Evolutionary conservation across 345 rosid genomes (phyloP).

Genomic region (Salix purpurea): DNA sequence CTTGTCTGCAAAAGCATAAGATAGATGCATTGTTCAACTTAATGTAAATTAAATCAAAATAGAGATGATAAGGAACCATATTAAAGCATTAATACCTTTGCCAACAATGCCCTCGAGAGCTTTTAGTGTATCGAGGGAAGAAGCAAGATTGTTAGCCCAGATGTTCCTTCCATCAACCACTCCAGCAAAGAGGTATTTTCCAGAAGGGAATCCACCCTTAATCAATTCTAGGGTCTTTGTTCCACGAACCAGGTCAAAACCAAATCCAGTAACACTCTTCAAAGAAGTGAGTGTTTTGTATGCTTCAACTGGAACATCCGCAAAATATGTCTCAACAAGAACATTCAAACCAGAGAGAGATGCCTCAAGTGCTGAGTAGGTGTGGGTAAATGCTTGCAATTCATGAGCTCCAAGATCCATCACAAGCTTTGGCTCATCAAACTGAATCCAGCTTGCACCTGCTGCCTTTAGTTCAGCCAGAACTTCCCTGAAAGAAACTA

Average conservation of each 20-base stretch:
- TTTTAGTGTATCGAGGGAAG: slow-evolving; percentile 53
- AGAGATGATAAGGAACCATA: background rate
- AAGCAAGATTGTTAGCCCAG: slow-evolving; percentile 95
- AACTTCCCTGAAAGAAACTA: slow-evolving; percentile 60
- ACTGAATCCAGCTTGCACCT: slow-evolving; percentile 92
- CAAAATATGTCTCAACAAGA: slow-evolving; percentile 85
- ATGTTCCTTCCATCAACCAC: slow-evolving; percentile 97
- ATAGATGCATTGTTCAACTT: background rate
- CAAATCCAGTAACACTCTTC: slow-evolving; percentile 82
- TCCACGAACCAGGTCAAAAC: slow-evolving; percentile 91
- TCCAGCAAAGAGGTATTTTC: slow-evolving; percentile 93
- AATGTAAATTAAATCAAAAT: background rate
- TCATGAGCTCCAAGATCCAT: slow-evolving; percentile 79
- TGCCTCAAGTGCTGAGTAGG: slow-evolving; percentile 74
- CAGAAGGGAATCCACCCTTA: slow-evolving; percentile 70
- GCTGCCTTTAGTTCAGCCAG: slow-evolving; percentile 82
- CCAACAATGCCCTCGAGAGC: slow-evolving; percentile 75
- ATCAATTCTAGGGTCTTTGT: slow-evolving; percentile 73
- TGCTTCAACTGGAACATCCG: slow-evolving; percentile 80
- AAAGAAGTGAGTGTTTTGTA: slow-evolving; percentile 72
- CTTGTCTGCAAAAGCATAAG: slow-evolving; percentile 51
- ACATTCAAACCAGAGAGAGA: slow-evolving; percentile 79
- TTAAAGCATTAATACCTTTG: slow-evolving; percentile 49
- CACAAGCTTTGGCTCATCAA: slow-evolving; percentile 90
- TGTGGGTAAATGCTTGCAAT: slow-evolving; percentile 71